Conservation (phyloP, 495 filamentous ascomycete genomes). For the Emericellopsis terricola region DNA sequence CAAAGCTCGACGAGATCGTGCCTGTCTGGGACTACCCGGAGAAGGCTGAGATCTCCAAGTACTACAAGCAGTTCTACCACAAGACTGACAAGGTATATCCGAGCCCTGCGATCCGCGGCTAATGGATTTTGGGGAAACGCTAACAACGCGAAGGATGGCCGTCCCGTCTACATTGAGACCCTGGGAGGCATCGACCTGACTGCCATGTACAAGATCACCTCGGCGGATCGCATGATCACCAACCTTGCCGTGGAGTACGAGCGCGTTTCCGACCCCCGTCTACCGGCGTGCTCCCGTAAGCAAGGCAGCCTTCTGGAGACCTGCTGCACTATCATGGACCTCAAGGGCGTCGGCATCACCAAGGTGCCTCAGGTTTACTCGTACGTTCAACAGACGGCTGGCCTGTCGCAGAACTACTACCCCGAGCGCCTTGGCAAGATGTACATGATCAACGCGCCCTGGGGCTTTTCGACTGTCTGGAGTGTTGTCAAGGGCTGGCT, state of each 20-base stretch:
- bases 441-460: constrained; percentile 94
- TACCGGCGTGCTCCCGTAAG: constrained; percentile 93
- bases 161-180: constrained; percentile 93
- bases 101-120: background rate
- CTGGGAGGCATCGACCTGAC: constrained; percentile 81
- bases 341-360: constrained; percentile 77
- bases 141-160: constrained; percentile 44
- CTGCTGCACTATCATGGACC: constrained; percentile 91
- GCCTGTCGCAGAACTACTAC: constrained; percentile 88
- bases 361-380: constrained; percentile 61
- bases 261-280: constrained; percentile 76
- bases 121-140: constrained; percentile 2
- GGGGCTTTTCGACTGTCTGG: constrained; percentile 78
- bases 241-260: constrained; percentile 97
- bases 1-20: constrained; percentile 66
- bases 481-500: constrained; percentile 75
- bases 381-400: constrained; percentile 49
- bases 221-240: constrained; percentile 78
- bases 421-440: constrained; percentile 76
- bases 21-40: constrained; percentile 73
- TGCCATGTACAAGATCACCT: constrained; percentile 80
- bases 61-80: constrained; percentile 98
- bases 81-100: constrained; percentile 80
- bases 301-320: constrained; percentile 80
- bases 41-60: constrained; percentile 74